These are phyloP conservation scores for Halenospora varia DNA, from an alignment of 495 filamentous ascomycete species.

Conservation along the genomic window DNA sequence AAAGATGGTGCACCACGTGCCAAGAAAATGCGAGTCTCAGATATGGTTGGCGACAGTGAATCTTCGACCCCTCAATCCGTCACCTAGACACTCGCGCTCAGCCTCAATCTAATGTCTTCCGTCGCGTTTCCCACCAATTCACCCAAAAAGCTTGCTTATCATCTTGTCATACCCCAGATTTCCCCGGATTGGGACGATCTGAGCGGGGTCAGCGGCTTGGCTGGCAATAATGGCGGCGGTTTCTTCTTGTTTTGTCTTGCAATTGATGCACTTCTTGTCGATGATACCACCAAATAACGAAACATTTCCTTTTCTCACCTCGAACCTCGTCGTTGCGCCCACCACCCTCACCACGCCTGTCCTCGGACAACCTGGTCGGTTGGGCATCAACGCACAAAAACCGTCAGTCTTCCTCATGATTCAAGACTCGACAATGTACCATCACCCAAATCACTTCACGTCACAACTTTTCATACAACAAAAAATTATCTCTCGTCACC, in stretches of 20 bases:
- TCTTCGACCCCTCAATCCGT: constrained; percentile 24
- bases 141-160: too few relatives aligned
- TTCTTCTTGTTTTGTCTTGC: not conserved
- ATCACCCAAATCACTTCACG: not conserved
- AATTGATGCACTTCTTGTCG: constrained; percentile 7
- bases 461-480: not conserved
- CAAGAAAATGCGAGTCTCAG: constrained; percentile 34
- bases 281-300: constrained; percentile 20
- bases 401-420: not conserved
- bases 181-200: not conserved
- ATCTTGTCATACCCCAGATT: not conserved
- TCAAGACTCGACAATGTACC: not conserved
- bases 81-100: constrained; percentile 3
- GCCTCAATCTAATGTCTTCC: not conserved
- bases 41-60: constrained; percentile 32
- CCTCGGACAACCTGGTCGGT: too few relatives aligned
- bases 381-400: too few relatives aligned
- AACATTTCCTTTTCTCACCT: not conserved
- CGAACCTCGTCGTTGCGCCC: not conserved
- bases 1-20: constrained; percentile 25
- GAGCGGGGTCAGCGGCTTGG: not conserved
- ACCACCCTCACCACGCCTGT: not conserved
- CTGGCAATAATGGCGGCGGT: not conserved
- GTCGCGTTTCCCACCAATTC: too few relatives aligned
- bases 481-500: not conserved